Conservation (phyloP, 2,329 filamentous ascomycete genomes). For the Sarocladiaceae sp. region DNA sequence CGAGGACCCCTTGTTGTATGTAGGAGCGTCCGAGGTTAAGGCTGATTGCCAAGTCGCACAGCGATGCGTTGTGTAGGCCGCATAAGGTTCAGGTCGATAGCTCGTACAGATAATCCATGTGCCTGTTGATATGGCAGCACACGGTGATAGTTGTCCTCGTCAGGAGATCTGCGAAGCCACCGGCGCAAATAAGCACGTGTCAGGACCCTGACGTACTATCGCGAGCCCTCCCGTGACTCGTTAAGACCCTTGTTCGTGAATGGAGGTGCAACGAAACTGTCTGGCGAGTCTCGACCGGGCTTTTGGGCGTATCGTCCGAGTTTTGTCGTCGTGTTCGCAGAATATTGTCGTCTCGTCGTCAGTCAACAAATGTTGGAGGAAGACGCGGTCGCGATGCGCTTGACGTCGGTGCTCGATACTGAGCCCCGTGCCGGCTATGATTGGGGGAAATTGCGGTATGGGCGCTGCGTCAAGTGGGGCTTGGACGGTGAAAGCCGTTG, state of each 20-base stretch:
- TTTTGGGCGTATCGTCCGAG: background rate
- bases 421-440: constrained; percentile 10
- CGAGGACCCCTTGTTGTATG: background rate
- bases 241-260: background rate
- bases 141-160: background rate
- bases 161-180: background rate
- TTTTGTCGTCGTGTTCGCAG: background rate
- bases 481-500: constrained; percentile 1
- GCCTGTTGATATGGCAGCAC: background rate
- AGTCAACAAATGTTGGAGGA: constrained; percentile 5
- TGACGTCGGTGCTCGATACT: constrained; percentile 6
- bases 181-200: constrained; percentile 4
- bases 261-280: too few relatives aligned
- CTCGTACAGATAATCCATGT: background rate
- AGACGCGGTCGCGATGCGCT: constrained; percentile 13
- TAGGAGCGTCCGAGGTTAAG: background rate
- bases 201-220: background rate
- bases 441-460: constrained; percentile 11
- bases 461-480: background rate
- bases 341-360: background rate
- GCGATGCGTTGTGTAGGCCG: background rate
- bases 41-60: background rate
- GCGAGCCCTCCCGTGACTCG: background rate
- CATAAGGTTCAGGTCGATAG: background rate
- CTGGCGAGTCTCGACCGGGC: too few relatives aligned